Evolutionary conservation across 2,329 filamentous ascomycete species (phyloP).

Genomic region (Canariomyces notabilis): DNA sequence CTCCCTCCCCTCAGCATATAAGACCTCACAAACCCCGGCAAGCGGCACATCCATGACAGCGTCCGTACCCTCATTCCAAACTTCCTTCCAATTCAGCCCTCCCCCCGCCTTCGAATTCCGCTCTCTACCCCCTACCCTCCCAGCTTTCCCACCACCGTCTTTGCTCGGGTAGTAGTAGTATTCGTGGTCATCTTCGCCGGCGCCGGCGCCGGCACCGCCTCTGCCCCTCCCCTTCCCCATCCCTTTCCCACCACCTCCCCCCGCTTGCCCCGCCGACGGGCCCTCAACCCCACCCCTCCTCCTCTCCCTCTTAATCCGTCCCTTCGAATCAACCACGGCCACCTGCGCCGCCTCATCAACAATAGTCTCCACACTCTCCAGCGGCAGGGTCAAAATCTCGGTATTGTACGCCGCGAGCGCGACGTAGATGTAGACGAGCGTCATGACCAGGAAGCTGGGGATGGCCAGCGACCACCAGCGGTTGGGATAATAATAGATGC

Average conservation of each 20-base stretch:
- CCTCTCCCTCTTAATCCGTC: slow-evolving; percentile 40
- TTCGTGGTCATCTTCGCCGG: slow-evolving; percentile 29
- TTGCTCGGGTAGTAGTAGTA: neutral
- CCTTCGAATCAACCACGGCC: slow-evolving; percentile 72
- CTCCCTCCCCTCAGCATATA: slow-evolving; percentile 64
- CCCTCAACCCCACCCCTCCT: no score
- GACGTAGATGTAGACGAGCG: slow-evolving; percentile 87
- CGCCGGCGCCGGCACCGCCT: slow-evolving; percentile 26
- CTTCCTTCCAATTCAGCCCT: slow-evolving; percentile 63
- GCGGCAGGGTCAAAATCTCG: slow-evolving; percentile 75
- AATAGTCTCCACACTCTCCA: slow-evolving; percentile 78
- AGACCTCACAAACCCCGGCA: slow-evolving; percentile 87
- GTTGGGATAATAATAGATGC: slow-evolving; percentile 95
- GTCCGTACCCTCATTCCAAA: slow-evolving; percentile 93
- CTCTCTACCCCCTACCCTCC: slow-evolving; percentile 28
- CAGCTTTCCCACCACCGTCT: neutral
- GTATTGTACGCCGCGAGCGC: slow-evolving; percentile 89
- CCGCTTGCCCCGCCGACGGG: no score
- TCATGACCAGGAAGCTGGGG: slow-evolving; percentile 83
- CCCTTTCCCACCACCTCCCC: slow-evolving; percentile 35
- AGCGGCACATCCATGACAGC: slow-evolving; percentile 96
- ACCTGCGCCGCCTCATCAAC: slow-evolving; percentile 87
- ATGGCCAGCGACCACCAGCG: slow-evolving; percentile 96
- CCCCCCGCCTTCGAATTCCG: slow-evolving; percentile 29
- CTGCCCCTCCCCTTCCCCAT: slow-evolving; percentile 34